Percentiles rank a stretch among this genome's conserved stretches.
Evolutionary conservation across 495 filamentous ascomycete species (phyloP).

Genomic region (Annulohypoxylon maeteangense): DNA sequence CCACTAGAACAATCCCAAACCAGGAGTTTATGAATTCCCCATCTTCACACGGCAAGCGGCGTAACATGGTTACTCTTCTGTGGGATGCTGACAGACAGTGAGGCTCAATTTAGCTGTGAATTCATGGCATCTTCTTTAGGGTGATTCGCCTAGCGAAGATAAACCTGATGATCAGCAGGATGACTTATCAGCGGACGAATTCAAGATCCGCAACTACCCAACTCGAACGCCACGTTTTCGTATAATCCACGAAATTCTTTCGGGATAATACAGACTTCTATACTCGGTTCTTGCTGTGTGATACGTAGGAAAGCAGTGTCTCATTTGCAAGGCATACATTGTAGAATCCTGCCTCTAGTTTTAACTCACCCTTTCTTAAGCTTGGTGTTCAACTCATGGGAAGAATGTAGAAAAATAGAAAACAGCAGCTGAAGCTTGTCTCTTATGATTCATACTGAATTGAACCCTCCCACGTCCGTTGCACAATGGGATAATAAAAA

Average conservation of each 20-base stretch:
- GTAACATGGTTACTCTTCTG: background rate
- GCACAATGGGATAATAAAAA: too few species aligned
- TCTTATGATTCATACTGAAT: too few species aligned
- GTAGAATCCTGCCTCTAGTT: too few species aligned
- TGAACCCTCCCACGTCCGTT: too few species aligned
- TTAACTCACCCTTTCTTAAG: too few species aligned
- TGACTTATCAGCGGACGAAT: conserved; percentile 16
- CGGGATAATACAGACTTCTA: too few species aligned
- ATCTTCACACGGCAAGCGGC: background rate
- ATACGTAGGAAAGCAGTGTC: too few species aligned
- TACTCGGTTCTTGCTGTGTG: too few species aligned
- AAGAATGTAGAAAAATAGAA: too few species aligned
- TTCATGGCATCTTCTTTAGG: background rate
- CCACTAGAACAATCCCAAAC: background rate
- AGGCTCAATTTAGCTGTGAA: background rate
- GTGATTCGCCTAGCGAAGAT: background rate
- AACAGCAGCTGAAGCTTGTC: too few species aligned
- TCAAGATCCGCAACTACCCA: conserved; percentile 10
- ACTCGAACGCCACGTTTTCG: background rate
- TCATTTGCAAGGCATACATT: too few species aligned
- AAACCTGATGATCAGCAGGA: background rate
- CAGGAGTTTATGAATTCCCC: background rate
- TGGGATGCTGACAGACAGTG: background rate
- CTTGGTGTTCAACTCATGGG: too few species aligned
- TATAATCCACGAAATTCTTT: background rate